Conservation (phyloP, 345 rosid genomes). For the Aegle marmelos region DNA sequence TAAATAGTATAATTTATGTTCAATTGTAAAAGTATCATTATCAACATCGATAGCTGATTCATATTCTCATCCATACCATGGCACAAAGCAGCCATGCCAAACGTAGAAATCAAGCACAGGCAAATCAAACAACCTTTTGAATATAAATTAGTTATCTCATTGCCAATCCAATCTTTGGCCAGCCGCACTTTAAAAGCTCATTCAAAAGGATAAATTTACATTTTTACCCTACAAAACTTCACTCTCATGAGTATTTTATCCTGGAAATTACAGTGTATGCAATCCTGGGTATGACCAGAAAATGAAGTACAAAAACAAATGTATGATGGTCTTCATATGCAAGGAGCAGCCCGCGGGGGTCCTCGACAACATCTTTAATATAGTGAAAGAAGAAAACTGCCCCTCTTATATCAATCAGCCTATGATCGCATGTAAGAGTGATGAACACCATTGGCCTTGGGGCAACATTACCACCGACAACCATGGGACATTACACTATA, state of each 20-base stretch:
- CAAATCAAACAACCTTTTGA: neutral
- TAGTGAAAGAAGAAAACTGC: slow-evolving; percentile 86
- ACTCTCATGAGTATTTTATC: slow-evolving; percentile 21
- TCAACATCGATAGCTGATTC: neutral
- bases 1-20: too few species aligned
- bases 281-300: slow-evolving; percentile 6
- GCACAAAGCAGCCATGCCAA: neutral
- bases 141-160: slow-evolving; percentile 14
- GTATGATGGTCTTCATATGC: slow-evolving; percentile 38
- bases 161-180: slow-evolving; percentile 18
- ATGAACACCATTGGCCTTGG: slow-evolving; percentile 94
- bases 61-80: neutral
- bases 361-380: slow-evolving; percentile 85
- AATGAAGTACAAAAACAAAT: slow-evolving; percentile 6
- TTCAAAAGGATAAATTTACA: slow-evolving; percentile 14
- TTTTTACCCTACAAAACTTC: slow-evolving; percentile 35
- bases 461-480: slow-evolving; percentile 68
- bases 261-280: neutral
- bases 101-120: neutral
- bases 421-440: slow-evolving; percentile 81
- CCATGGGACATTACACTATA: slow-evolving; percentile 78
- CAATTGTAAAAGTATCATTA: too few species aligned
- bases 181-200: slow-evolving; percentile 29
- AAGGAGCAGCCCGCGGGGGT: slow-evolving; percentile 80
- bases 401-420: slow-evolving; percentile 92